A percentile compares a stretch with the other conserved stretches of the same genome.
phyloP scores from a whole-genome alignment of 2,329 filamentous ascomycete species.

The Sclerotinia trifoliorum region DNA sequence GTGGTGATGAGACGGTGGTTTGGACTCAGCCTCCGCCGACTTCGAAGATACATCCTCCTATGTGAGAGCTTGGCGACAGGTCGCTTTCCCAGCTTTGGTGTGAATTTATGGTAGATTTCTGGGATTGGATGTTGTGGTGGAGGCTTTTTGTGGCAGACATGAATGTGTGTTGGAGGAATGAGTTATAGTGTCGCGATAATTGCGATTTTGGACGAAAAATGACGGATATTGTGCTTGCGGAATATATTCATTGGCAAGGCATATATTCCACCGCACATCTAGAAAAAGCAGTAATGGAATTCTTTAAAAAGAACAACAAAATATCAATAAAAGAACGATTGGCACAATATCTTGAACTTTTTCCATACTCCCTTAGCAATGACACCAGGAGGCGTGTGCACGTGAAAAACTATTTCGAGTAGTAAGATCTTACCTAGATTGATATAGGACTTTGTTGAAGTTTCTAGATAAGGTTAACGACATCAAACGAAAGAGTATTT shows the following conservation, averaged over 20 bases:
- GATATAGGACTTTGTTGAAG: too few species aligned
- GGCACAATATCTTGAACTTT: background rate
- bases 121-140: background rate
- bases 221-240: background rate
- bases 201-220: background rate
- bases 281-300: background rate
- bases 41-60: background rate
- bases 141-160: accelerated
- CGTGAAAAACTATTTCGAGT: too few species aligned
- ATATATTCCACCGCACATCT: too few species aligned
- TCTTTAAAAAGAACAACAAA: background rate
- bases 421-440: too few species aligned
- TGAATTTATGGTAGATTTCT: background rate
- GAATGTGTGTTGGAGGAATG: too few species aligned
- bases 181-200: background rate
- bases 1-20: background rate
- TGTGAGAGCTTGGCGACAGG: background rate
- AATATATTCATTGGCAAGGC: background rate
- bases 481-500: too few species aligned
- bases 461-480: too few species aligned
- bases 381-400: background rate
- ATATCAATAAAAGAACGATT: background rate
- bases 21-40: background rate
- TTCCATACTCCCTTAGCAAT: too few species aligned
- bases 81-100: background rate